These are phyloP conservation scores for Cyanidiococcus yangmingshanensis DNA, from an alignment of 23 red algal species.

Conservation along the genomic window DNA sequence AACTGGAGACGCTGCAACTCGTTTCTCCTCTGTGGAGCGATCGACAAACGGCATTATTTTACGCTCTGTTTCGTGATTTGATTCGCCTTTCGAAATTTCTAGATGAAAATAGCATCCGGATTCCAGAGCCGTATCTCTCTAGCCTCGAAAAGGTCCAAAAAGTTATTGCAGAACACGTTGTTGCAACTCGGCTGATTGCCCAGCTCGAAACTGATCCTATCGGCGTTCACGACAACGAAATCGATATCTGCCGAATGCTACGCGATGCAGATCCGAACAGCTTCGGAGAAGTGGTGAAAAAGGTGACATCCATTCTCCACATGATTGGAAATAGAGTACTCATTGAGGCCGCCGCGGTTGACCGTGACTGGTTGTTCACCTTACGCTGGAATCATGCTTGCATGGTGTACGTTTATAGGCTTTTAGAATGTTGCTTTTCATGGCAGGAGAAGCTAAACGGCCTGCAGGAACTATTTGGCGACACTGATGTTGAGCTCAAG, in stretches of 20 bases:
- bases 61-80: background rate
- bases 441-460: background rate
- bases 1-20: background rate
- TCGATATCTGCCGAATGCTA: background rate
- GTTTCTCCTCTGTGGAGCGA: background rate
- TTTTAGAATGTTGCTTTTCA: background rate
- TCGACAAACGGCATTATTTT: background rate
- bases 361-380: background rate
- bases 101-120: background rate
- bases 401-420: background rate
- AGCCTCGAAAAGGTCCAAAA: background rate
- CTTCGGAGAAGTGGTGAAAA: background rate
- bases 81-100: background rate
- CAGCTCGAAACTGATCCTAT: background rate
- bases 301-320: background rate
- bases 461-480: too few relatives aligned
- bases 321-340: background rate
- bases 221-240: background rate
- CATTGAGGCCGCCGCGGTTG: background rate
- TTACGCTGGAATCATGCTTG: background rate
- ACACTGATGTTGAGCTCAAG: too few relatives aligned
- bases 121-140: background rate
- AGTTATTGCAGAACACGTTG: background rate
- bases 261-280: background rate
- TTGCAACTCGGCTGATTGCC: background rate